A percentile compares a stretch with the other conserved stretches of the same genome.
These are phyloP conservation scores for Melastoma candidum DNA, from an alignment of 441 rosid species.

Conservation along the genomic window DNA sequence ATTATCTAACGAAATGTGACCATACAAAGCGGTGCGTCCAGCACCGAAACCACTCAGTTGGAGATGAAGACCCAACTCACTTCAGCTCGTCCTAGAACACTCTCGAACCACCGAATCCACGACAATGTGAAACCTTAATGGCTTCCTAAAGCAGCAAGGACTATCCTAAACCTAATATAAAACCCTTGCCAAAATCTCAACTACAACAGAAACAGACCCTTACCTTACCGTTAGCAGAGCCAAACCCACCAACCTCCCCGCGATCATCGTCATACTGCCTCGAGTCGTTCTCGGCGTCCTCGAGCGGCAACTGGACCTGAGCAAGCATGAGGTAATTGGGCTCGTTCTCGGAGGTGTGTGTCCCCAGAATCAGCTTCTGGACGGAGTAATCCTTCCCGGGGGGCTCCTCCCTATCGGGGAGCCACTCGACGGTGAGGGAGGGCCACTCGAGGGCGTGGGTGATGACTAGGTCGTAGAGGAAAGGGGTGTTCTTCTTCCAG, in stretches of 20 bases:
- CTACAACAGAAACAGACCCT: background rate
- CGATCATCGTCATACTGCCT: constrained; percentile 89
- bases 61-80: too few species aligned
- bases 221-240: constrained; percentile 82
- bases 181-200: background rate
- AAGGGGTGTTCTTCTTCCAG: constrained; percentile 98
- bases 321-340: constrained; percentile 95
- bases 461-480: constrained; percentile 86
- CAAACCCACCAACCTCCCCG: constrained; percentile 77
- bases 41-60: too few species aligned
- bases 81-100: too few species aligned
- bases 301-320: constrained; percentile 87
- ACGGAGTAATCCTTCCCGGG: constrained; percentile 79
- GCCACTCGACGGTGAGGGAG: constrained; percentile 93
- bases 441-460: constrained; percentile 99
- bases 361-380: constrained; percentile 95
- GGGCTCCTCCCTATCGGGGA: constrained; percentile 87
- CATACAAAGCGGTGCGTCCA: too few species aligned
- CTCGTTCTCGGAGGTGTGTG: constrained; percentile 95
- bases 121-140: too few species aligned
- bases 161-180: background rate
- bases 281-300: constrained; percentile 77
- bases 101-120: too few species aligned
- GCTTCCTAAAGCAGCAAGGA: background rate
- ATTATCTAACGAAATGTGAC: background rate